Conservation (phyloP, 495 filamentous ascomycete species). For the Tricharina praecox region DNA sequence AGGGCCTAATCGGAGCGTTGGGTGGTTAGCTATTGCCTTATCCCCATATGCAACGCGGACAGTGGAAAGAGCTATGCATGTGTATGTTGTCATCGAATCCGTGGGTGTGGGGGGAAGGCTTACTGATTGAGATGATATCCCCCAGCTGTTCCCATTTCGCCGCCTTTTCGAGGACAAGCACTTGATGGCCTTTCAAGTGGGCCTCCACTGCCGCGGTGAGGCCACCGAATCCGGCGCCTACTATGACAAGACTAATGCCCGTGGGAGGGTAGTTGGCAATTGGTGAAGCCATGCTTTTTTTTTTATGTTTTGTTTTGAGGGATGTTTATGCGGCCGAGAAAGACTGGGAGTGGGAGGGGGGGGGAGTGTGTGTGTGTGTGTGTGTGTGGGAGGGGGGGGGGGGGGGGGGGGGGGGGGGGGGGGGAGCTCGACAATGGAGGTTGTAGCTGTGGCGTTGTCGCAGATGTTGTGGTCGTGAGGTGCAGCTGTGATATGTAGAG, state of each 20-base stretch:
- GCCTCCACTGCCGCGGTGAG: slow-evolving; percentile 49
- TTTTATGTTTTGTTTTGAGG: background rate
- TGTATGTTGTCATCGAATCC: too few relatives aligned
- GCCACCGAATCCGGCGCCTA: slow-evolving; percentile 48
- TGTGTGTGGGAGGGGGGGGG: too few relatives aligned
- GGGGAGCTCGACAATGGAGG: too few relatives aligned
- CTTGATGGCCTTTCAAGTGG: slow-evolving; percentile 45
- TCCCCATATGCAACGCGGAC: too few relatives aligned
- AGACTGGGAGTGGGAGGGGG: background rate
- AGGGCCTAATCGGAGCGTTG: slow-evolving; percentile 11
- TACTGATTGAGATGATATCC: slow-evolving; percentile 25
- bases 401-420: too few relatives aligned
- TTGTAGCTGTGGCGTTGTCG: too few relatives aligned
- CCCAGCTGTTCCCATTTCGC: slow-evolving; percentile 21
- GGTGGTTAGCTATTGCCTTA: too few relatives aligned
- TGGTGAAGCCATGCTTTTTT: slow-evolving; percentile 17
- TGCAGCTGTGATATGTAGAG: too few relatives aligned
- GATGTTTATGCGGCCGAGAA: background rate
- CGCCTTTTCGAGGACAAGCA: slow-evolving; percentile 37
- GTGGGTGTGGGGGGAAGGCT: too few relatives aligned
- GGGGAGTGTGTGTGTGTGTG: too few relatives aligned
- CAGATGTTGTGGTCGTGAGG: too few relatives aligned
- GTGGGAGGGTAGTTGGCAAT: slow-evolving; percentile 28
- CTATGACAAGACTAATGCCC: slow-evolving; percentile 43
- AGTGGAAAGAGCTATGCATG: too few relatives aligned